phyloP scores from a whole-genome alignment of 768 basidiomycete species.

The Panaeolus cyanescens region DNA sequence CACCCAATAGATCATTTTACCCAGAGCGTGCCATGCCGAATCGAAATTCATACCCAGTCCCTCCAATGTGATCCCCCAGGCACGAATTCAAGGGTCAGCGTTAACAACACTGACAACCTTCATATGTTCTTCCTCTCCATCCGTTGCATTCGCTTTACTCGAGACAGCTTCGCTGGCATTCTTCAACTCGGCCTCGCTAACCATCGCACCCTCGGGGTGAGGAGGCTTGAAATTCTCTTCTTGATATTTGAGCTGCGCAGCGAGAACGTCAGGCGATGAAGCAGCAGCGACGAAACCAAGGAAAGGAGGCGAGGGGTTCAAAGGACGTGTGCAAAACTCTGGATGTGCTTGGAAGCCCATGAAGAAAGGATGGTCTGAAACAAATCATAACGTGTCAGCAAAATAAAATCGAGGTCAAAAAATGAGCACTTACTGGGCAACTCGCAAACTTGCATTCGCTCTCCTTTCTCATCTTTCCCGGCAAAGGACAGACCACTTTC shows the following conservation, averaged over 20 bases:
- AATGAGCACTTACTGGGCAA: conserved; percentile 59
- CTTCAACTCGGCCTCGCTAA: conserved; percentile 61
- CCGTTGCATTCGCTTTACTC: conserved; percentile 7
- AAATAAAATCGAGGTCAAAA: neutral
- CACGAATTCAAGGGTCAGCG: conserved; percentile 8
- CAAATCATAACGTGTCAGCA: neutral
- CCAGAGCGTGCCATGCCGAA: no score
- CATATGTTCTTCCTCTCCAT: conserved; percentile 17
- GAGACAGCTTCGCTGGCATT: conserved; percentile 20
- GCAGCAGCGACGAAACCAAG: conserved; percentile 93
- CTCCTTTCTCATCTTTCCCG: conserved; percentile 94
- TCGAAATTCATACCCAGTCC: no score
- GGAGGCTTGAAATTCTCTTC: conserved; percentile 63
- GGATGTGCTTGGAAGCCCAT: conserved; percentile 95
- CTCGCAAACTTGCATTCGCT: conserved; percentile 97
- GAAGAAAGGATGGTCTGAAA: conserved; percentile 89
- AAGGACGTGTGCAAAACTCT: conserved; percentile 96
- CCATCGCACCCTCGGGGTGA: conserved; percentile 76
- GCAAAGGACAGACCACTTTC: conserved; percentile 63
- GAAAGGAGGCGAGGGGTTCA: conserved; percentile 97
- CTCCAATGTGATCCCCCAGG: no score
- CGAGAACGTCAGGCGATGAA: conserved; percentile 48
- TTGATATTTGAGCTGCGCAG: conserved; percentile 76
- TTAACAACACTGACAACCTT: conserved; percentile 18
- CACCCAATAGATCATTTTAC: neutral